A percentile compares a stretch with the other conserved stretches of the same genome.
phyloP scores from a whole-genome alignment of 495 filamentous ascomycete species.

The Podospora pseudopauciseta region DNA sequence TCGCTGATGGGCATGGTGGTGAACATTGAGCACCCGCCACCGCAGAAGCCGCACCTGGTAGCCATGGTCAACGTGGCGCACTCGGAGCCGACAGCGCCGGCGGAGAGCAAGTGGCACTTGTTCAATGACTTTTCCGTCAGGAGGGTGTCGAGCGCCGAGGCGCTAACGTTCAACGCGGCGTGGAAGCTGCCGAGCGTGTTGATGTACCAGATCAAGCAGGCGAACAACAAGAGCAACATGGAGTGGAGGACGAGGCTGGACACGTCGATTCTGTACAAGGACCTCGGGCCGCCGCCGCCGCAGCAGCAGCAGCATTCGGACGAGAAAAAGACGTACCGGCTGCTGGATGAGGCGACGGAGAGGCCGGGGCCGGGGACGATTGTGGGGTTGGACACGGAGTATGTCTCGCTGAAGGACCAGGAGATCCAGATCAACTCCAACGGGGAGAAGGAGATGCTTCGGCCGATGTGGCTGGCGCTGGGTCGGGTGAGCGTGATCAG shows the following conservation, averaged over 20 bases:
- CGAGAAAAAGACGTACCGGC: constrained; percentile 46
- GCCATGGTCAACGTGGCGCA: constrained; percentile 84
- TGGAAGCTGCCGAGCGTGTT: constrained; percentile 92
- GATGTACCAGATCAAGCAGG: constrained; percentile 73
- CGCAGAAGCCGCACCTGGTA: constrained; percentile 86
- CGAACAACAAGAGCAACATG: constrained; percentile 72
- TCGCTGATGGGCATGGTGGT: constrained; percentile 88
- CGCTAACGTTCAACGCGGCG: constrained; percentile 75
- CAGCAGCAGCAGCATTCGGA: constrained; percentile 27
- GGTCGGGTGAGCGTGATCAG: constrained; percentile 86
- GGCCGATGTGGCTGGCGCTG: constrained; percentile 77
- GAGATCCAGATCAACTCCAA: constrained; percentile 93
- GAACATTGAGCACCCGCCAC: constrained; percentile 77
- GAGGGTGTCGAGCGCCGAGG: constrained; percentile 71
- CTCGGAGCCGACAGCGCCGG: constrained; percentile 52
- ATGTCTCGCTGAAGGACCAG: constrained; percentile 82
- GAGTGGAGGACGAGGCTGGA: constrained; percentile 82
- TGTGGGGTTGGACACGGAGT: constrained; percentile 91
- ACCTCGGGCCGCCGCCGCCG: constrained; percentile 32
- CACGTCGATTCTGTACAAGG: constrained; percentile 74
- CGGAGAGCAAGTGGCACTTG: constrained; percentile 74
- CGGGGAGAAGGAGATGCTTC: constrained; percentile 77
- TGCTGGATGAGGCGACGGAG: constrained; percentile 62
- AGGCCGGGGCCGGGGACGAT: constrained; percentile 65
- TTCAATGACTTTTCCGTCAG: constrained; percentile 97